Conservation (phyloP, 208 protist genomes). For the Acanthamoeba royreba region DNA sequence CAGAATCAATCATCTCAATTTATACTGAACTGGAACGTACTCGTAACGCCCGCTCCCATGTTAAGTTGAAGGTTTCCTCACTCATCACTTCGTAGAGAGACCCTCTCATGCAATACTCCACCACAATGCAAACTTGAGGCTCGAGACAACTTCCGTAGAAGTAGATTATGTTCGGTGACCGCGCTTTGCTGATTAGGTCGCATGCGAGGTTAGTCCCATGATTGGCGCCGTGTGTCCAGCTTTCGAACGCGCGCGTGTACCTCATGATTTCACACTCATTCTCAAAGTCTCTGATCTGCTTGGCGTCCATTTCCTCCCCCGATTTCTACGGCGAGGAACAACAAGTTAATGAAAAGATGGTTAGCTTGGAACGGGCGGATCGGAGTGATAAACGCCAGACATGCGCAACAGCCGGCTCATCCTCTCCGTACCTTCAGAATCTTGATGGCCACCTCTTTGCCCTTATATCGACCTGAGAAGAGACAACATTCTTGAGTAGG, state of each 20-base stretch:
- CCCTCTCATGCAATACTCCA: neutral
- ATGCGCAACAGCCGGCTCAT: no score
- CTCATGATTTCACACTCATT: constrained; percentile 24
- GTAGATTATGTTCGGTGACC: neutral
- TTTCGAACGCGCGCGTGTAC: no score
- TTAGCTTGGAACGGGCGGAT: no score
- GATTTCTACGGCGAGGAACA: no score
- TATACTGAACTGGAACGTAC: no score
- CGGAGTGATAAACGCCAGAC: no score
- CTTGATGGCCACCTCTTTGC: constrained; percentile 11
- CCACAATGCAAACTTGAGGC: constrained; percentile 12
- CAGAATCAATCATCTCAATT: no score
- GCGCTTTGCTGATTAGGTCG: constrained; percentile 26
- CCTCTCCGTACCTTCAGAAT: neutral
- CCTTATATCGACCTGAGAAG: neutral
- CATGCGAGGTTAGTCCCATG: no score
- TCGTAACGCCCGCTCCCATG: neutral
- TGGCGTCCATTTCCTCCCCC: neutral
- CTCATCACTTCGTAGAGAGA: neutral
- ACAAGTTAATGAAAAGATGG: no score
- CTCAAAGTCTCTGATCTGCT: neutral
- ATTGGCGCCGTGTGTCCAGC: no score
- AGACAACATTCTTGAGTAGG: no score
- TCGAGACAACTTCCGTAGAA: constrained; percentile 22
- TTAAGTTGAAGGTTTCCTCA: neutral